These are phyloP conservation scores for Apophysomyces trapeziformis DNA, from an alignment of 371 early-diverging fungal species.

Conservation along the genomic window DNA sequence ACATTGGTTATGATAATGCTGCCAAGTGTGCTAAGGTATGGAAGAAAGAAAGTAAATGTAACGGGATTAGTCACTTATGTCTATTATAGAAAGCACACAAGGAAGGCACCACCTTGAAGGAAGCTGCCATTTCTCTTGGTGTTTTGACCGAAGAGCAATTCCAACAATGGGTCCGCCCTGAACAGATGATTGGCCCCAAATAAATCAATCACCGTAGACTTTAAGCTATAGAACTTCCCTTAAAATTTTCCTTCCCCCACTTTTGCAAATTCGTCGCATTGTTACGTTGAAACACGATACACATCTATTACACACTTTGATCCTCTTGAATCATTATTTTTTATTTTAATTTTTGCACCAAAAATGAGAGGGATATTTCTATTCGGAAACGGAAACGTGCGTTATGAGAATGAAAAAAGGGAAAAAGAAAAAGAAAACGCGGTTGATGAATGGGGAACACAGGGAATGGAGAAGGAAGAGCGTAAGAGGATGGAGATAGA, in stretches of 20 bases:
- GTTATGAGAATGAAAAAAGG: no score
- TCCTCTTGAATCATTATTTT: not conserved
- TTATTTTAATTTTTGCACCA: not conserved
- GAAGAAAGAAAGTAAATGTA: not conserved
- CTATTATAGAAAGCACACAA: slow-evolving; percentile 76
- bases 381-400: not conserved
- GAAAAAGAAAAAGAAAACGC: no score
- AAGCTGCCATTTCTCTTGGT: slow-evolving; percentile 79
- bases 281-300: slow-evolving; percentile 4
- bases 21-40: slow-evolving; percentile 72
- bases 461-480: not conserved
- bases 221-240: not conserved
- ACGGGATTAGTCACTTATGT: slow-evolving; percentile 26
- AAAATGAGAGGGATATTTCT: not conserved
- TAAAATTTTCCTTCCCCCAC: not conserved
- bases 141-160: slow-evolving; percentile 81
- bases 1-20: slow-evolving; percentile 85
- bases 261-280: not conserved
- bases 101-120: slow-evolving; percentile 80
- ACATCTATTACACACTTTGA: not conserved
- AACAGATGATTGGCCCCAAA: slow-evolving; percentile 74
- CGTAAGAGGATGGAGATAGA: not conserved
- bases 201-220: not conserved
- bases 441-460: no score
- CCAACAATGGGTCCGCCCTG: slow-evolving; percentile 85